Evolutionary conservation across 1,284 basidiomycete species (phyloP).

Genomic region (Ceraceosorus guamensis): DNA sequence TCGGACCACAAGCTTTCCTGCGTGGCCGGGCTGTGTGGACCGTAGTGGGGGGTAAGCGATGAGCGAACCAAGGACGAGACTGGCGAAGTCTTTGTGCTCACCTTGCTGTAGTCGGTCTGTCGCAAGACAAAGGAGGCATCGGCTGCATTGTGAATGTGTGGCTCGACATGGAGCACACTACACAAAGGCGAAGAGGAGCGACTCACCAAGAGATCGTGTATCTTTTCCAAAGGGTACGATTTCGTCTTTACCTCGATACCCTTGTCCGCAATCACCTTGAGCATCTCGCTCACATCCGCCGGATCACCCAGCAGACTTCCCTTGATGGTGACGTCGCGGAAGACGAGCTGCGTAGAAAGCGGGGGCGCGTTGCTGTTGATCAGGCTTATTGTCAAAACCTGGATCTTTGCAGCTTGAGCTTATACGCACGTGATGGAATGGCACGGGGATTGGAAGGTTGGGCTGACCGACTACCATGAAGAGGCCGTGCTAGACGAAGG

Average conservation of each 20-base stretch:
- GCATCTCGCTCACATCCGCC: slow-evolving; percentile 7
- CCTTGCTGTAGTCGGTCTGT: slow-evolving; percentile 3
- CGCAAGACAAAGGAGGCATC: background rate
- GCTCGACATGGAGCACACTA: background rate
- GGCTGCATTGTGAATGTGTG: no score
- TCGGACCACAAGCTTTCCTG: slow-evolving; percentile 6
- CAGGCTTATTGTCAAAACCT: no score
- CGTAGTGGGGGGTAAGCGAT: background rate
- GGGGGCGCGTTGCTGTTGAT: no score
- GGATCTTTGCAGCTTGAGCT: background rate
- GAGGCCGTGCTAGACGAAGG: slow-evolving; percentile 7
- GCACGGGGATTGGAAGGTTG: slow-evolving; percentile 8
- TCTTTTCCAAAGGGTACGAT: slow-evolving; percentile 9
- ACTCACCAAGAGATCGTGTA: slow-evolving; percentile 14
- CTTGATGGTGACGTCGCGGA: slow-evolving; percentile 11
- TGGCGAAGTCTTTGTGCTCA: background rate
- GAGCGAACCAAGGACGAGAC: background rate
- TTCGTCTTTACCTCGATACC: slow-evolving; percentile 13
- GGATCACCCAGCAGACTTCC: slow-evolving; percentile 9
- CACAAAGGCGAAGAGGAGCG: background rate
- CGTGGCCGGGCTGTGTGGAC: slow-evolving; percentile 1
- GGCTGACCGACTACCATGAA: slow-evolving; percentile 15
- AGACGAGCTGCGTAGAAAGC: slow-evolving; percentile 13
- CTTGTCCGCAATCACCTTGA: slow-evolving; percentile 10
- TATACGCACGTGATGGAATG: slow-evolving; percentile 1